phyloP scores from a whole-genome alignment of 1,284 basidiomycete genomes.

The Malassezia sympodialis region DNA sequence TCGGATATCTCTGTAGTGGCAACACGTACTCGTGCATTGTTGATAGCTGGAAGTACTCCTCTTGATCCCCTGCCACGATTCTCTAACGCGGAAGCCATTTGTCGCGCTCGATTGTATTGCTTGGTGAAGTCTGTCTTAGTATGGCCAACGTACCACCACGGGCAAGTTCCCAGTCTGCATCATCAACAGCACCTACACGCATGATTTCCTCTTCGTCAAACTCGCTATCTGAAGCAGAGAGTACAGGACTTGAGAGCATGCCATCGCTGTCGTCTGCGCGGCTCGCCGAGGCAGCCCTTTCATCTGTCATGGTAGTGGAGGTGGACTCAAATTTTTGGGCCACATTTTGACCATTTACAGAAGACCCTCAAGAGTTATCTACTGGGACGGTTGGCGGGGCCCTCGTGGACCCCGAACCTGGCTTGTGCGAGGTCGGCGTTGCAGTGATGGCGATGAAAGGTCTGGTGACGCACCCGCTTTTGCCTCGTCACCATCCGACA shows the following conservation, averaged over 20 bases:
- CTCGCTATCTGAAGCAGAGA: background rate
- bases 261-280: background rate
- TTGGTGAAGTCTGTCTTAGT: conserved; percentile 37
- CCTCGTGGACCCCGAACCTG: conserved; percentile 1
- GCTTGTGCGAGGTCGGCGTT: background rate
- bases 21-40: conserved; percentile 20
- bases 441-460: background rate
- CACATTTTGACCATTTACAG: background rate
- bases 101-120: conserved; percentile 43
- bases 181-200: conserved; percentile 31
- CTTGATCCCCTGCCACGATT: background rate
- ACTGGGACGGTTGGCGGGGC: background rate
- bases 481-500: background rate
- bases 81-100: conserved; percentile 30
- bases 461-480: background rate
- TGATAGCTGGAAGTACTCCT: conserved; percentile 26
- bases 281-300: background rate
- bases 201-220: conserved; percentile 2
- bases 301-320: background rate
- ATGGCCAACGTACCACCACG: conserved; percentile 24
- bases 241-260: background rate
- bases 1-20: conserved; percentile 1
- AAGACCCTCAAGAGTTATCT: background rate
- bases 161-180: conserved; percentile 46
- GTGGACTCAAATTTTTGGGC: background rate